These are phyloP conservation scores for Podaxis rugospora DNA, from an alignment of 768 basidiomycete genomes.

Conservation along the genomic window DNA sequence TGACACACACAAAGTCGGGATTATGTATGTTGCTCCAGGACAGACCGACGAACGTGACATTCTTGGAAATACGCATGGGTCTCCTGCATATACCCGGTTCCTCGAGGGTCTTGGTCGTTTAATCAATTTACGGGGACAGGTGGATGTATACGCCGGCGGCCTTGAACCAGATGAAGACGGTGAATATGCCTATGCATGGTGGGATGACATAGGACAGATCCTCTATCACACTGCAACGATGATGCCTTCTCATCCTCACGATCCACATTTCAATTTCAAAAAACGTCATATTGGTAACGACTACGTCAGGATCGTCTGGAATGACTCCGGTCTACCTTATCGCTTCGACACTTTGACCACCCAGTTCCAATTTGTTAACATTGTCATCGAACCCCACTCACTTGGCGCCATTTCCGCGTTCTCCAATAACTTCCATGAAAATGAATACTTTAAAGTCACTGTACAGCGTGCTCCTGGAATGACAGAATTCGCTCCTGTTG, in stretches of 20 bases:
- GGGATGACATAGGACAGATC: conserved; percentile 95
- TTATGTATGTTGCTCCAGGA: conserved; percentile 92
- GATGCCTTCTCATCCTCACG: conserved; percentile 79
- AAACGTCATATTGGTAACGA: conserved; percentile 98
- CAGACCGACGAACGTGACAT: conserved; percentile 85
- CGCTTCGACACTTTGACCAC: conserved; percentile 88
- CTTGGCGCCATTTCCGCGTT: conserved; percentile 80
- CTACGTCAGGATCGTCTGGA: conserved; percentile 94
- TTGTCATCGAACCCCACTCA: conserved; percentile 93
- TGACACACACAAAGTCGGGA: conserved; percentile 94
- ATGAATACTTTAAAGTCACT: conserved; percentile 94
- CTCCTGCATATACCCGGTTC: conserved; percentile 92
- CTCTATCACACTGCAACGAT: conserved; percentile 95
- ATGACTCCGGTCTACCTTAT: conserved; percentile 90
- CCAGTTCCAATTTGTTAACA: conserved; percentile 96
- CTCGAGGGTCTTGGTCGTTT: conserved; percentile 85
- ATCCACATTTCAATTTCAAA: conserved; percentile 76
- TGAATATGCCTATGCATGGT: conserved; percentile 98
- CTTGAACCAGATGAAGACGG: conserved; percentile 91
- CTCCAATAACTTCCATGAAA: conserved; percentile 80
- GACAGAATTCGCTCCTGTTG: conserved; percentile 91
- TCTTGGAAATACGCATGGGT: conserved; percentile 85
- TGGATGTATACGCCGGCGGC: conserved; percentile 90
- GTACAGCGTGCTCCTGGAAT: conserved; percentile 87
- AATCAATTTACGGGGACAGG: conserved; percentile 83